Evolutionary conservation across 352 stramenopile species (phyloP).

Genomic region (Phytopythium montanum): DNA sequence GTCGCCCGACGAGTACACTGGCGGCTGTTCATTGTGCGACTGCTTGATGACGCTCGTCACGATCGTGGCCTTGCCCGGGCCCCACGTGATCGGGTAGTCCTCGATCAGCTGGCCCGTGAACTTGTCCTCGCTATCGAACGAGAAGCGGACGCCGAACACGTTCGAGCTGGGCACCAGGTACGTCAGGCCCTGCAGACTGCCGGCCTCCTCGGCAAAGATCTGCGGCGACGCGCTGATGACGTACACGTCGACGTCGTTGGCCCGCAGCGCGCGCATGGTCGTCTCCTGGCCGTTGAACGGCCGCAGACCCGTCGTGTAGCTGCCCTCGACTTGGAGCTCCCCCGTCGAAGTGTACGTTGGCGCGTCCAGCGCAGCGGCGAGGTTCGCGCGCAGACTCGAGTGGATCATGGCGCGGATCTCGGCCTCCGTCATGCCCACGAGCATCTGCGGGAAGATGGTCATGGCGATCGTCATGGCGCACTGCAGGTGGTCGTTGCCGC

Average conservation of each 20-base stretch:
- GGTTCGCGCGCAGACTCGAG: constrained; percentile 44
- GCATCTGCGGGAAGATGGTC: constrained; percentile 51
- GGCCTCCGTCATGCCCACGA: constrained; percentile 47
- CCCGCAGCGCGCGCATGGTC: constrained; percentile 45
- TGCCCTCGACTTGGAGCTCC: constrained; percentile 32
- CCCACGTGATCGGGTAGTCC: constrained; percentile 68
- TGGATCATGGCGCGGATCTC: constrained; percentile 50
- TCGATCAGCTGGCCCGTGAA: constrained; percentile 40
- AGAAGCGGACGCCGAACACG: constrained; percentile 57
- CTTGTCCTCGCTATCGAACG: constrained; percentile 24
- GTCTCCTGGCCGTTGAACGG: constrained; percentile 64
- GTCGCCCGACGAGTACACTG: constrained; percentile 53
- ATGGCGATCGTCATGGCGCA: constrained; percentile 44
- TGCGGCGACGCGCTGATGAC: constrained; percentile 64
- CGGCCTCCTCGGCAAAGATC: constrained; percentile 46
- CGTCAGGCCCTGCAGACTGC: constrained; percentile 35
- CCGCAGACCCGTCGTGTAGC: constrained; percentile 48
- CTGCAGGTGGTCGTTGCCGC: constrained; percentile 28
- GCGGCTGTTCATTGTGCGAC: constrained; percentile 37
- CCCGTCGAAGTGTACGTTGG: constrained; percentile 36
- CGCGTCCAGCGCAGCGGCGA: constrained; percentile 31
- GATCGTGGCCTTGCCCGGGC: constrained; percentile 46
- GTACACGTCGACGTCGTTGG: constrained; percentile 39
- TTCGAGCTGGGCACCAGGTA: constrained; percentile 50
- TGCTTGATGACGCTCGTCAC: constrained; percentile 42